phyloP scores from a whole-genome alignment of 2,329 filamentous ascomycete species.

The Tolypocladium ophioglossoides region DNA sequence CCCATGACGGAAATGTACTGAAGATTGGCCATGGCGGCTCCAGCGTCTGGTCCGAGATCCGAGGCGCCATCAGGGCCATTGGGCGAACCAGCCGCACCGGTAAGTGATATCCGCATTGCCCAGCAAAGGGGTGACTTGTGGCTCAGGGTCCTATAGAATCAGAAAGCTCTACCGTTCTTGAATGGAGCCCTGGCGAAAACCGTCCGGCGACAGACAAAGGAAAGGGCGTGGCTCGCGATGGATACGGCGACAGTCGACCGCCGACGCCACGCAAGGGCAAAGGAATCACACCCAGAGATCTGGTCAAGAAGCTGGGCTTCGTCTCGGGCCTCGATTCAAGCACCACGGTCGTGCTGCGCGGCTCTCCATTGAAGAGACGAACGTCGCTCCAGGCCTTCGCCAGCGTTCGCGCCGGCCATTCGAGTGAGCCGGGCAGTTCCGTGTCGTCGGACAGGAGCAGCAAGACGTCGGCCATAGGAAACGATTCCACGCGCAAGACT shows the following conservation, averaged over 20 bases:
- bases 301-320: slow-evolving; percentile 16
- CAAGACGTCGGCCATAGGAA: slow-evolving; percentile 11
- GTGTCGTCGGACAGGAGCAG: slow-evolving; percentile 16
- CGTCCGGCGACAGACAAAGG: slow-evolving; percentile 2
- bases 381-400: slow-evolving; percentile 15
- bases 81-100: slow-evolving; percentile 17
- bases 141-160: slow-evolving; percentile 8
- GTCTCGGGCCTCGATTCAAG: slow-evolving; percentile 14
- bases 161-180: slow-evolving; percentile 9
- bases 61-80: slow-evolving; percentile 21
- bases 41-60: slow-evolving; percentile 24
- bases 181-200: slow-evolving; percentile 3
- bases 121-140: not conserved
- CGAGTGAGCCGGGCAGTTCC: slow-evolving; percentile 12
- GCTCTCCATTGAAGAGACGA: slow-evolving; percentile 7
- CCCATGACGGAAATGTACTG: slow-evolving; percentile 4
- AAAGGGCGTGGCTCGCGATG: slow-evolving; percentile 1
- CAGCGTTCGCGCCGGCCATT: slow-evolving; percentile 6
- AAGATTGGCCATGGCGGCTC: slow-evolving; percentile 17
- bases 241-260: not conserved
- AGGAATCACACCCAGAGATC: slow-evolving; percentile 10
- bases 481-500: slow-evolving; percentile 20
- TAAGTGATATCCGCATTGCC: slow-evolving; percentile 4
- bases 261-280: slow-evolving; percentile 7
- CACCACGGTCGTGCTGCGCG: slow-evolving; percentile 17